Base-by-base conservation (phyloP, 805 yeast genomes). In the Hanseniaspora lachancei region DNA sequence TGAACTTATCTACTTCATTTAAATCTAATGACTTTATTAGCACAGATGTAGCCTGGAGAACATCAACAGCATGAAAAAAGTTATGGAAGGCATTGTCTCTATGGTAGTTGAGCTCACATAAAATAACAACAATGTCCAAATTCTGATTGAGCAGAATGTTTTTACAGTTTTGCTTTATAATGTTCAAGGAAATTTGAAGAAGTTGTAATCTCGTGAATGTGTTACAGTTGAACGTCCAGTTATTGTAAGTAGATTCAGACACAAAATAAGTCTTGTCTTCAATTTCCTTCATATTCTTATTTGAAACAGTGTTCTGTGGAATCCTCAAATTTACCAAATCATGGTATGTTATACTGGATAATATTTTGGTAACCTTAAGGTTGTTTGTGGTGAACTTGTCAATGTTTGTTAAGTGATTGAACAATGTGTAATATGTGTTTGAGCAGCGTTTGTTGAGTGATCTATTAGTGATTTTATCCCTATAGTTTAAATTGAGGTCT, bases 51-150 rank as follows among this genome's bases (percentile, higher is more conserved):
- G 95, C 95, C 70, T 93, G 98, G 64, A 89, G 71, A 9, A 93
- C 98, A 70, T 93, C 98, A 18, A 88, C 85, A 0, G 96, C 97
- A 69, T 93, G 98, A 61, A 95, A 78, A 66, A 89, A 93, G 69
- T 91, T 89, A 72, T 93, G 98, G 73, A 91, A 93, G 18, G 91
- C 87, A 66, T 89, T 89, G 12, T 88, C 86, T 61, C 80, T 79
- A 63, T 84, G 82, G 68, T 93, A 93, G 47, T 87, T 78, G 61
- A 85, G 84, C 58, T 96, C 77, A 9, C 86, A 74, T 61, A 81
- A 77, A 60, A 83, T 77, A 23, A 88, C 68, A 60, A 89, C 75
- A 21, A 47, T 39, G 21, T 47, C 38, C 16, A 40, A 13, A 36
- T 49, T 38, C 5, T 49, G 23, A 15, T 27, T 48, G 27, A 15